phyloP scores from a whole-genome alignment of 352 stramenopile species.

The Saprolegnia diclina region DNA sequence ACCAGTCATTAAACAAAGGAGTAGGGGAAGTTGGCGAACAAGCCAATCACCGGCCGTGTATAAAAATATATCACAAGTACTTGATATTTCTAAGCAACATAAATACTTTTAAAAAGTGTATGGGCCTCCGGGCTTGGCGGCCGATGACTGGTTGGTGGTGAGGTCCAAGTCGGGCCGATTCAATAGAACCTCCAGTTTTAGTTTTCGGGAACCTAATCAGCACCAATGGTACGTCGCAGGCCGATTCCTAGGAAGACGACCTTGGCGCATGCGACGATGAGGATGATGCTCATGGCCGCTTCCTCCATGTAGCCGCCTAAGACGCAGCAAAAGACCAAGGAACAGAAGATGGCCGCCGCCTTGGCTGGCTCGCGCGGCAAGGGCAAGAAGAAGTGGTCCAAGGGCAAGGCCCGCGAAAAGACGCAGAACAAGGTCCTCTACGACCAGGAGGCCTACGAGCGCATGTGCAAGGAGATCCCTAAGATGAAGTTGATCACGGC shows the following conservation, averaged over 20 bases:
- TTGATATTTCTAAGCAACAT: not conserved
- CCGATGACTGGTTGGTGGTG: slow-evolving; percentile 8
- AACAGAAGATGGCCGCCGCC: slow-evolving; percentile 99
- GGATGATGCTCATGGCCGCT: not conserved
- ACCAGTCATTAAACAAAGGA: slow-evolving; percentile 3
- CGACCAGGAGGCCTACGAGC: slow-evolving; percentile 98
- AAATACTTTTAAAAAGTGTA: slow-evolving; percentile 1
- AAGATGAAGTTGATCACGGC: slow-evolving; percentile 99
- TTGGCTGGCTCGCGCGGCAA: slow-evolving; percentile 97
- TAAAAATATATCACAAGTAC: not conserved
- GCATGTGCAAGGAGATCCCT: slow-evolving; percentile 96
- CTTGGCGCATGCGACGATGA: slow-evolving; percentile 1
- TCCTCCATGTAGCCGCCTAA: slow-evolving; percentile 87
- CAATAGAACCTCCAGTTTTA: slow-evolving; percentile 17
- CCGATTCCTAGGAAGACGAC: not conserved
- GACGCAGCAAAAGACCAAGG: slow-evolving; percentile 99
- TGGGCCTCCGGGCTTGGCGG: not conserved
- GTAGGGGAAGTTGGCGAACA: not conserved
- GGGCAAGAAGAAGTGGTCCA: slow-evolving; percentile 99
- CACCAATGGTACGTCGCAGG: slow-evolving; percentile 6
- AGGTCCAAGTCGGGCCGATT: not conserved
- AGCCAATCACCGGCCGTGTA: not conserved
- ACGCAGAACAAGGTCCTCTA: slow-evolving; percentile 99
- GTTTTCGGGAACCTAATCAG: slow-evolving; percentile 25
- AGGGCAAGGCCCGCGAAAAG: slow-evolving; percentile 99